These are phyloP conservation scores for Hygrophoropsis aurantiaca DNA, from an alignment of 768 basidiomycete genomes.

Conservation along the genomic window DNA sequence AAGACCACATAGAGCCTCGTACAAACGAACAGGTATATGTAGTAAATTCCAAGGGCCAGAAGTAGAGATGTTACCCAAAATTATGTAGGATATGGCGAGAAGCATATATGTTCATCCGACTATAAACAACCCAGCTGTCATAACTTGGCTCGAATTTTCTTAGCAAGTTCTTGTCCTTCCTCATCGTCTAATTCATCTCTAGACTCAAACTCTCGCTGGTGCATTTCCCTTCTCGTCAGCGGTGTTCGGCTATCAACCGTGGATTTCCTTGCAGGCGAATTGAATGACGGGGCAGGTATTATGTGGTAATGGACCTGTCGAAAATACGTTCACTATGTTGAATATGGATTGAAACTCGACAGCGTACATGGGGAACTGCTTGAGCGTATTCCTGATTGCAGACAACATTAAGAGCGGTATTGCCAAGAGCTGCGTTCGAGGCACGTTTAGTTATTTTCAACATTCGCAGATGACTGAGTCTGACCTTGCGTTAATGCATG, in stretches of 20 bases:
- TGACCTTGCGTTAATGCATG: slow-evolving; percentile 62
- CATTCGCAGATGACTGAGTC: too few species aligned
- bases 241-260: slow-evolving; percentile 14
- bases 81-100: not conserved
- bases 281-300: slow-evolving; percentile 64
- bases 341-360: not conserved
- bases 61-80: too few species aligned
- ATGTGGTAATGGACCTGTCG: slow-evolving; percentile 74
- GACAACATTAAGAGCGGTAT: slow-evolving; percentile 72
- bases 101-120: not conserved
- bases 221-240: slow-evolving; percentile 53
- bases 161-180: slow-evolving; percentile 46
- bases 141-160: slow-evolving; percentile 45
- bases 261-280: slow-evolving; percentile 8
- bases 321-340: not conserved
- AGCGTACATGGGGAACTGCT: slow-evolving; percentile 70
- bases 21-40: too few species aligned
- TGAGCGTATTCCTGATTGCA: slow-evolving; percentile 84
- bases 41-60: too few species aligned
- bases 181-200: slow-evolving; percentile 62
- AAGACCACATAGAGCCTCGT: too few species aligned
- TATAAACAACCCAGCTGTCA: slow-evolving; percentile 18
- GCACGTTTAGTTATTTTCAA: too few species aligned
- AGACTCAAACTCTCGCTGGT: slow-evolving; percentile 56
- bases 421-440: slow-evolving; percentile 34